Percentiles rank a stretch among this genome's conserved stretches.
phyloP scores from a whole-genome alignment of 257 asterid genomes.

The Agastache rugosa region DNA sequence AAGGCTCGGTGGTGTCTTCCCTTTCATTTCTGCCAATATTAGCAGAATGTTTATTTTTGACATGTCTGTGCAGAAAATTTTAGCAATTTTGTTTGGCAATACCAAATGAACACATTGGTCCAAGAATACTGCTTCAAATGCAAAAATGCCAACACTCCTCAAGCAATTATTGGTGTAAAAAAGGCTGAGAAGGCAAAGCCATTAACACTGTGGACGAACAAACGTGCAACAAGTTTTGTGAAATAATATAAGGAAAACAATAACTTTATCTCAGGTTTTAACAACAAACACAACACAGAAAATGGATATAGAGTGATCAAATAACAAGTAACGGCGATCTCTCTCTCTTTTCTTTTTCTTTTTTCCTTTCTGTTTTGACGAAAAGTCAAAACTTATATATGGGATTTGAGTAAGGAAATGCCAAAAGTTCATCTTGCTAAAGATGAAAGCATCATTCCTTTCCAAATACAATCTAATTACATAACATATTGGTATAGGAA shows the following conservation, averaged over 20 bases:
- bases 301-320: background rate
- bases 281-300: background rate
- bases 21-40: constrained; percentile 41
- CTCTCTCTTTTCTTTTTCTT: too few species aligned
- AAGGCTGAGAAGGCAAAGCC: background rate
- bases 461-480: background rate
- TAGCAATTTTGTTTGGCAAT: too few species aligned
- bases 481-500: background rate
- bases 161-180: background rate
- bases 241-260: background rate
- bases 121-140: background rate
- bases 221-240: background rate
- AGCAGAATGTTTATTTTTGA: background rate
- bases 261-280: background rate
- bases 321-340: background rate
- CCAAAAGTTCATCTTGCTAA: too few species aligned
- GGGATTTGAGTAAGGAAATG: background rate
- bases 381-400: too few species aligned
- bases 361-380: background rate
- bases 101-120: background rate
- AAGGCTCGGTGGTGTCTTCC: constrained; percentile 40
- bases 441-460: background rate
- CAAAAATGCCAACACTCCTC: background rate
- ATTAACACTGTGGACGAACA: too few species aligned
- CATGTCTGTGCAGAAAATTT: background rate